Percentiles rank a stretch among this genome's conserved stretches.
phyloP scores from a whole-genome alignment of 2,329 filamentous ascomycete genomes.

The Pseudogymnoascus sp. region DNA sequence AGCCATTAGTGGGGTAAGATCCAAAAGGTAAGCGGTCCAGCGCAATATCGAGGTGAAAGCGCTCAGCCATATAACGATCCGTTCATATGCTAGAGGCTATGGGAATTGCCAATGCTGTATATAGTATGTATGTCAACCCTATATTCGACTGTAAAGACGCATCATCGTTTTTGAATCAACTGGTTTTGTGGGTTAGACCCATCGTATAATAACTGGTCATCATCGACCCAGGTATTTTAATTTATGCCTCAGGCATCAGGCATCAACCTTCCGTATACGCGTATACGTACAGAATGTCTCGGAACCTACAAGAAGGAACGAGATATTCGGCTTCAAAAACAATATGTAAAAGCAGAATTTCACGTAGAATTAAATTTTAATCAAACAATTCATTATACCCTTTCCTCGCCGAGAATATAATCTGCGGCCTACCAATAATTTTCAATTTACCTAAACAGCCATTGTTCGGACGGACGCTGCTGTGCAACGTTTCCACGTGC shows the following conservation, averaged over 20 bases:
- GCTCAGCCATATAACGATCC: not conserved
- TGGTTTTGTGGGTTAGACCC: not conserved
- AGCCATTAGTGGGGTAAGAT: constrained; percentile 2
- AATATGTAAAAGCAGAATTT: constrained; percentile 1
- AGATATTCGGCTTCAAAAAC: not conserved
- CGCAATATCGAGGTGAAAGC: constrained; percentile 1
- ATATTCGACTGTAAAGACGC: not conserved
- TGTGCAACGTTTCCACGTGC: not conserved
- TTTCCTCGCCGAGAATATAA: not conserved
- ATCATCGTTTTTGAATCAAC: not conserved
- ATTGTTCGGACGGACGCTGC: not conserved
- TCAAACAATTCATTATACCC: constrained; percentile 3
- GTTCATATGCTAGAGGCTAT: not conserved
- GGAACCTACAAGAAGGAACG: not conserved
- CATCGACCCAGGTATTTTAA: not conserved
- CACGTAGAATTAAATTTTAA: not conserved
- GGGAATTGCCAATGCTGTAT: not conserved
- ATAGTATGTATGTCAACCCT: not conserved
- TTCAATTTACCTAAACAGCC: not conserved
- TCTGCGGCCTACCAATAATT: not conserved
- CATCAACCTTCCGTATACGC: not conserved
- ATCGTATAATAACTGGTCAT: not conserved
- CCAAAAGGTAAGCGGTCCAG: not conserved
- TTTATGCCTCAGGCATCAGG: not conserved
- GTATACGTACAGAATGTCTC: not conserved